Evolutionary conservation across 352 stramenopile genomes (phyloP), one percentile per base, ranked within the genome.

Genomic region (Blastocystis sp.): DNA sequence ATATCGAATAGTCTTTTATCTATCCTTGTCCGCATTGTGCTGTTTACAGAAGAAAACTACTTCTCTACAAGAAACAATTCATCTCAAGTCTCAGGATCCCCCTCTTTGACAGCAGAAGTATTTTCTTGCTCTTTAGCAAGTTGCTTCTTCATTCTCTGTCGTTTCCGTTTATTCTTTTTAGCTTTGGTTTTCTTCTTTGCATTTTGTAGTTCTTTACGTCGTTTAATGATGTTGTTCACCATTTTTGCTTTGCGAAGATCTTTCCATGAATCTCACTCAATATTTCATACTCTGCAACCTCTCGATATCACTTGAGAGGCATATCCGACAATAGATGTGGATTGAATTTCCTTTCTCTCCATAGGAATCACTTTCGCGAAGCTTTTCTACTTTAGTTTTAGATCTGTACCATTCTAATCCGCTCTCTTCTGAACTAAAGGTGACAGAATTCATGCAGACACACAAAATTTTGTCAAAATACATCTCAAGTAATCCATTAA

Each of bases 161-260:
- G 49, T n/a, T 83, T 83, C n/a, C 52, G 63, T 27, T 83, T 63
- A 14, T 37, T 61, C 21, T 65, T 66, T 42, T 66, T 66, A 11
- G 37, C 56, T 29, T 61, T 51, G 56, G 71, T 19, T 63, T 83
- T 32, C 51, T 83, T n/a, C 24, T 83, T 63, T n/a, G 19, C 24
- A n/a, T 63, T 65, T 49, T 83, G 56, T 11, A 65, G 49, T 27
- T 83, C n/a, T 43, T 46, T 57, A 11, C 71, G 49, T 29, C 52
- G 49, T 54, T 83, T 65, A 35, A 83, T 83, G 6, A 83, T 83
- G 21, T 51, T 65, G 51, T 83, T 83, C 5, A 83, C 43, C 49
- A 83, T 83, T 29, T 83, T 83, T 16, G 71, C 71, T 43, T 83
- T 61, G 3, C 58, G 49, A 16, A 83, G 71, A 37, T 65, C 71